Conservation (phyloP, 495 filamentous ascomycete species). For the Xylaria venustula region DNA sequence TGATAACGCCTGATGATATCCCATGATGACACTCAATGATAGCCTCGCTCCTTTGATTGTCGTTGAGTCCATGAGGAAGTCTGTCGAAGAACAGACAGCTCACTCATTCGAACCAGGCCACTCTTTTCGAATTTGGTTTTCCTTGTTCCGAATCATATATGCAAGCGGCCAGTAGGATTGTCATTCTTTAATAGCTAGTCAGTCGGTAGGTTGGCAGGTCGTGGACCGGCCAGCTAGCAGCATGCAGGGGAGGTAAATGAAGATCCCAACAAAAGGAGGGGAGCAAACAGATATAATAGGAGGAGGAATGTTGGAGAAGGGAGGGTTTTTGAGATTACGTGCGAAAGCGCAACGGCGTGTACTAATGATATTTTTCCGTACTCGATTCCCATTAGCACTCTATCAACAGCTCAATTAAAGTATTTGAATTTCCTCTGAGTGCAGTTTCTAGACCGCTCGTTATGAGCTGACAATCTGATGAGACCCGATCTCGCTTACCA, state of each 20-base stretch:
- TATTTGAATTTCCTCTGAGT: no score
- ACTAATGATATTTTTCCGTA: slow-evolving; percentile 2
- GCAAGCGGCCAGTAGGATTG: neutral
- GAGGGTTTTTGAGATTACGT: neutral
- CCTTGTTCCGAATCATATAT: neutral
- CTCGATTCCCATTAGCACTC: no score
- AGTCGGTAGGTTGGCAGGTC: neutral
- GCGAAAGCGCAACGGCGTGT: neutral
- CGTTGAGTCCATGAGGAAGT: neutral
- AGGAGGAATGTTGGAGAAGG: neutral
- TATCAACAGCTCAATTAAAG: neutral
- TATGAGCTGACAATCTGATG: neutral
- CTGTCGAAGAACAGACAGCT: neutral
- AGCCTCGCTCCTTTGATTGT: neutral
- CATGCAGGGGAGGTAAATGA: neutral
- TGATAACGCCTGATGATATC: no score
- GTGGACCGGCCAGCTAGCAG: neutral
- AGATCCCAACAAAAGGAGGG: neutral
- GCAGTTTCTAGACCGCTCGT: neutral
- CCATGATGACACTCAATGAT: neutral
- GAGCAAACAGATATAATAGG: no score
- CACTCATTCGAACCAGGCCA: neutral
- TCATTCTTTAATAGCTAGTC: neutral
- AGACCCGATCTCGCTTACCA: neutral
- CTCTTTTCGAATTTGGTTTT: neutral